A percentile compares a stretch with the other conserved stretches of the same genome.
These are phyloP conservation scores for Tolypocladium sp. DNA, from an alignment of 2,329 filamentous ascomycete species.

Conservation along the genomic window DNA sequence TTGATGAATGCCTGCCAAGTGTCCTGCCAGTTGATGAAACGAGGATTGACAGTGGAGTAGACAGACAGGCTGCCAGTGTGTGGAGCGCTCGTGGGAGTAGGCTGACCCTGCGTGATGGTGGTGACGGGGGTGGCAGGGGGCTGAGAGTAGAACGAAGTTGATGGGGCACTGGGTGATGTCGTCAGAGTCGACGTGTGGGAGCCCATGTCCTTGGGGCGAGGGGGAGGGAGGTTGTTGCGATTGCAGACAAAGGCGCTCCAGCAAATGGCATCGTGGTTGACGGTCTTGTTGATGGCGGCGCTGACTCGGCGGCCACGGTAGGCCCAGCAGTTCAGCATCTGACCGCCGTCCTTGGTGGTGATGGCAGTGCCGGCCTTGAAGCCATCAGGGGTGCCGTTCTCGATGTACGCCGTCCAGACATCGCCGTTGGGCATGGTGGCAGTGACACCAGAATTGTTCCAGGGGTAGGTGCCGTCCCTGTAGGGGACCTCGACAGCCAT, in stretches of 20 bases:
- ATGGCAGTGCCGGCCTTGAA: conserved; percentile 29
- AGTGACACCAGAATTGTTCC: conserved; percentile 26
- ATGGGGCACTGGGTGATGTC: conserved; percentile 20
- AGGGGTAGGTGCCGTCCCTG: conserved; percentile 27
- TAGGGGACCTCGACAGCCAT: conserved; percentile 30
- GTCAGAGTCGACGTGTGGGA: conserved; percentile 23
- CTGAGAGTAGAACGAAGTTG: conserved; percentile 22
- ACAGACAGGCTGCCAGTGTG: conserved; percentile 20
- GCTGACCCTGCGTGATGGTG: conserved; percentile 14
- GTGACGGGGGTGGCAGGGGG: conserved; percentile 14
- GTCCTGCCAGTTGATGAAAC: conserved; percentile 29
- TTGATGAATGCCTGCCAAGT: conserved; percentile 29
- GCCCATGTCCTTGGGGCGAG: conserved; percentile 24
- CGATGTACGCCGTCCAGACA: conserved; percentile 31
- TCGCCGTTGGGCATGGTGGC: conserved; percentile 28
- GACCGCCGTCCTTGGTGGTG: conserved; percentile 28
- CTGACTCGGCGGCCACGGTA: conserved; percentile 31
- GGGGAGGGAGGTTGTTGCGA: conserved; percentile 20
- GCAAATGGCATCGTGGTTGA: conserved; percentile 26
- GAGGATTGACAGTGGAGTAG: conserved; percentile 23
- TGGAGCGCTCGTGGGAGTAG: conserved; percentile 19
- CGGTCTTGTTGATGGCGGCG: conserved; percentile 26
- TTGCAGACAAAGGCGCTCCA: conserved; percentile 33
- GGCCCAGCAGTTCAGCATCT: conserved; percentile 30
- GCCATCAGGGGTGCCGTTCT: conserved; percentile 29